Conservation (phyloP, 805 yeast genomes). For the Teunomyces tritomae region DNA sequence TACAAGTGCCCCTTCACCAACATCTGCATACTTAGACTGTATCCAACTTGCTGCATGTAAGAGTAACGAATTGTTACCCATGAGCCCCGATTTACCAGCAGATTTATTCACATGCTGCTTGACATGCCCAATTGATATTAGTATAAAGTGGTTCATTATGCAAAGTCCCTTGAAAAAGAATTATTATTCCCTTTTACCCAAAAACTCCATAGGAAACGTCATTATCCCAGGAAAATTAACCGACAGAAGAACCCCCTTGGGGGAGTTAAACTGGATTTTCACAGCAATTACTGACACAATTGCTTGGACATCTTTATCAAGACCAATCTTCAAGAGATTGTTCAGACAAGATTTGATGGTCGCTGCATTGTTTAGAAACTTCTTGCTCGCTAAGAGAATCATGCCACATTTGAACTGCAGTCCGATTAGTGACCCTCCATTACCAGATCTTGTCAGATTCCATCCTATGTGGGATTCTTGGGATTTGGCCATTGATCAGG, state of each 20-base stretch:
- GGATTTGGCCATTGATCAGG: conserved; percentile 96
- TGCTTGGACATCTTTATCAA: conserved; percentile 91
- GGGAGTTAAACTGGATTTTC: conserved; percentile 96
- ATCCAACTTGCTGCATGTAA: conserved; percentile 92
- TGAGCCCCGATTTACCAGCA: conserved; percentile 94
- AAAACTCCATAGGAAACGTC: conserved; percentile 52
- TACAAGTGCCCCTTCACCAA: conserved; percentile 55
- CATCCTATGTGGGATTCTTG: conserved; percentile 98
- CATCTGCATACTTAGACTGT: conserved; percentile 74
- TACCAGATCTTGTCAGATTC: conserved; percentile 75
- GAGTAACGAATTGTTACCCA: conserved; percentile 80
- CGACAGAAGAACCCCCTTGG: conserved; percentile 91
- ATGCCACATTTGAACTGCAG: conserved; percentile 93
- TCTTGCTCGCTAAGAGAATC: conserved; percentile 84
- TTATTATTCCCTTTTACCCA: conserved; percentile 46
- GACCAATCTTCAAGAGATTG: conserved; percentile 82
- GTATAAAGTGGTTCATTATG: conserved; percentile 86
- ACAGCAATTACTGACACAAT: conserved; percentile 97
- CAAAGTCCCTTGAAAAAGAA: conserved; percentile 65
- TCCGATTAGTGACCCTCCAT: conserved; percentile 89
- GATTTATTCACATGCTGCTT: conserved; percentile 94
- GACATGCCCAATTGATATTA: conserved; percentile 93
- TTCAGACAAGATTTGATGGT: conserved; percentile 96
- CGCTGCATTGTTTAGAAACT: conserved; percentile 92
- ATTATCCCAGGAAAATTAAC: conserved; percentile 87